Evolutionary conservation across 2,329 filamentous ascomycete species (phyloP).

Genomic region (Calonectria pauciramosa): DNA sequence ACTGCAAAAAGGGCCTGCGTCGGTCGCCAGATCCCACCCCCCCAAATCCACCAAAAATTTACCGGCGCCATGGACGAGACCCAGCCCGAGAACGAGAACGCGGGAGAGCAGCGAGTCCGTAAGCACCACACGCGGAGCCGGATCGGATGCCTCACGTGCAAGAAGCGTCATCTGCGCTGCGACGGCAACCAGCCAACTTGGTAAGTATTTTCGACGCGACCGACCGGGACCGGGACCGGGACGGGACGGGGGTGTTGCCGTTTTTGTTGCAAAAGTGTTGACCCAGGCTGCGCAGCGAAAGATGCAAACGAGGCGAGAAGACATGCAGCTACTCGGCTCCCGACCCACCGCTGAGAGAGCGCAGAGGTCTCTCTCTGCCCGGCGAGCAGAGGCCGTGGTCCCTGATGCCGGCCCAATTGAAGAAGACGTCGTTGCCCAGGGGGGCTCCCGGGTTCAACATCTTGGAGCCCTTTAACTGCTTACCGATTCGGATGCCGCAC

Average conservation of each 20-base stretch:
- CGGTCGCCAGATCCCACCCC: background rate
- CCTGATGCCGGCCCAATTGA: background rate
- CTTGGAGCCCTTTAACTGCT: background rate
- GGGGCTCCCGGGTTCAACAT: background rate
- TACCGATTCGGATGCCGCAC: background rate
- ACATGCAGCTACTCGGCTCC: background rate
- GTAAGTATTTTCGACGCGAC: background rate
- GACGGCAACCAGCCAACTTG: slow-evolving; percentile 31
- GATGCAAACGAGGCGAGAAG: background rate
- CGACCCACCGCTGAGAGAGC: background rate
- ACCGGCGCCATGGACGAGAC: background rate
- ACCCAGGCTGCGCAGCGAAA: background rate
- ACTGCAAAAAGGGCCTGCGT: background rate
- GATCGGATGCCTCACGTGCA: slow-evolving; percentile 38
- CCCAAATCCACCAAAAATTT: background rate
- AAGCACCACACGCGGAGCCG: slow-evolving; percentile 40
- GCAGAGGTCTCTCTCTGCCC: background rate
- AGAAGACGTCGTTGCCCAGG: background rate
- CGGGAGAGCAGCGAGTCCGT: slow-evolving; percentile 18
- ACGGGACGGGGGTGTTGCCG: background rate
- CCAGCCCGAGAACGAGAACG: background rate
- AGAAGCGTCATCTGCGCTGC: slow-evolving; percentile 40
- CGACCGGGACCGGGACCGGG: too few species aligned
- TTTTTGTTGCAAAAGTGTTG: background rate
- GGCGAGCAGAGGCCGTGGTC: slow-evolving; percentile 1